phyloP scores from a whole-genome alignment of 108 stramenopile genomes.

The Conticribra guillardii region DNA sequence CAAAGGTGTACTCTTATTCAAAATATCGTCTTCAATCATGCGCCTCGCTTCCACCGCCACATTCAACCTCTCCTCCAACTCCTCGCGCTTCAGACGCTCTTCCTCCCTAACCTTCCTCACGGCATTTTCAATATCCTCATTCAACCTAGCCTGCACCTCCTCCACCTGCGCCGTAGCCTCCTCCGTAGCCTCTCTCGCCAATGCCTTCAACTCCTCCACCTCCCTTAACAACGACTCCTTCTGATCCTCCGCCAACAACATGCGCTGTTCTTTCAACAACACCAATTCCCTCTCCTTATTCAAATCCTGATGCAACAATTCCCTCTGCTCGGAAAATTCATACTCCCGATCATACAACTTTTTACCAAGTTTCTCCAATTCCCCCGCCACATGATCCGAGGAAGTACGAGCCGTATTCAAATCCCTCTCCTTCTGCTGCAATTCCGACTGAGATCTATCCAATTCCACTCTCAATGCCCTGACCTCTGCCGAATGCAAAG shows the following conservation, averaged over 20 bases:
- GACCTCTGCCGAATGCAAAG: slow-evolving; percentile 44
- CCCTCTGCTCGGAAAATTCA: slow-evolving; percentile 43
- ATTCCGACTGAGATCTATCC: slow-evolving; percentile 33
- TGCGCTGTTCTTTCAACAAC: slow-evolving; percentile 66
- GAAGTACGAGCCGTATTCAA: slow-evolving; percentile 28
- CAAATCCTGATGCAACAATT: slow-evolving; percentile 57
- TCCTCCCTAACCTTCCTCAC: slow-evolving; percentile 55
- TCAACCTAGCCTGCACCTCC: slow-evolving; percentile 38
- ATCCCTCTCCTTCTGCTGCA: slow-evolving; percentile 46
- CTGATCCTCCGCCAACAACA: slow-evolving; percentile 56
- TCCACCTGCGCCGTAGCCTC: slow-evolving; percentile 38
- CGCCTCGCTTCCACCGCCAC: slow-evolving; percentile 33
- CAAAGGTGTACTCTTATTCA: slow-evolving; percentile 25
- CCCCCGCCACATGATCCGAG: slow-evolving; percentile 35
- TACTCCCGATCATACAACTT: slow-evolving; percentile 52
- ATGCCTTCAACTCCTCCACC: slow-evolving; percentile 49
- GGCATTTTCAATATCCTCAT: slow-evolving; percentile 47
- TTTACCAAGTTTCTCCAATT: slow-evolving; percentile 48
- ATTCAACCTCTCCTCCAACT: slow-evolving; percentile 45
- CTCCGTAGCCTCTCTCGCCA: slow-evolving; percentile 60
- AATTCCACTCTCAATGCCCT: slow-evolving; percentile 40
- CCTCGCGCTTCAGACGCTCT: slow-evolving; percentile 47
- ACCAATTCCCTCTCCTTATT: slow-evolving; percentile 63
- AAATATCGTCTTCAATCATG: slow-evolving; percentile 42
- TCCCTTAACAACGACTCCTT: slow-evolving; percentile 47